A percentile compares a stretch with the other conserved stretches of the same genome.
Conservation (phyloP, 176 grass and related monocot genomes). For the Urochloa ruziziensis region DNA sequence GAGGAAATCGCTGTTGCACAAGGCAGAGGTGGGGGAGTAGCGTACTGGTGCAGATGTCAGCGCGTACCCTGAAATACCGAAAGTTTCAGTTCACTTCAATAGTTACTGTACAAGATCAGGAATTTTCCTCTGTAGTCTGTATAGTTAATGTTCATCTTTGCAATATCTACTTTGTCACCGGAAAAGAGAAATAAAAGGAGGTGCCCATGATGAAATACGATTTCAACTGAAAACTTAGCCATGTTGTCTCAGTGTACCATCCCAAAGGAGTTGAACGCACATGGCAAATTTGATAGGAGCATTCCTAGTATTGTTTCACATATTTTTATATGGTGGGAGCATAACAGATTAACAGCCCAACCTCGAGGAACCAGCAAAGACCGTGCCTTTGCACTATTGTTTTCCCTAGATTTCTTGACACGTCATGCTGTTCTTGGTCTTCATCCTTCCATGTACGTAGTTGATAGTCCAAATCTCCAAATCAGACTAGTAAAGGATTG, state of each 20-base stretch:
- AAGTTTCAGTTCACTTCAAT: not conserved
- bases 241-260: not conserved
- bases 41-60: slow-evolving; percentile 85
- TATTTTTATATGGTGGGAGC: not conserved
- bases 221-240: not conserved
- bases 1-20: slow-evolving; percentile 90
- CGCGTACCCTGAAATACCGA: slow-evolving; percentile 50
- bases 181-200: not conserved
- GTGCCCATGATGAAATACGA: not conserved
- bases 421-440: not conserved
- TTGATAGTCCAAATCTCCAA: not conserved
- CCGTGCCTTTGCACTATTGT: not conserved
- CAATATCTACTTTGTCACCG: not conserved
- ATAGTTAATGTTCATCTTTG: not conserved
- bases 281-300: not conserved
- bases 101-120: not conserved
- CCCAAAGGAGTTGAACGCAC: not conserved
- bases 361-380: not conserved
- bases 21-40: slow-evolving; percentile 79
- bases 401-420: not conserved
- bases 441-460: not conserved
- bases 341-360: not conserved
- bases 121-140: not conserved
- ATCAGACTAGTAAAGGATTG: not conserved
- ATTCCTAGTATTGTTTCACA: not conserved